A percentile compares a stretch with the other conserved stretches of the same genome.
phyloP scores from a whole-genome alignment of 306 rosid species.

The Lathyrus oleraceus region DNA sequence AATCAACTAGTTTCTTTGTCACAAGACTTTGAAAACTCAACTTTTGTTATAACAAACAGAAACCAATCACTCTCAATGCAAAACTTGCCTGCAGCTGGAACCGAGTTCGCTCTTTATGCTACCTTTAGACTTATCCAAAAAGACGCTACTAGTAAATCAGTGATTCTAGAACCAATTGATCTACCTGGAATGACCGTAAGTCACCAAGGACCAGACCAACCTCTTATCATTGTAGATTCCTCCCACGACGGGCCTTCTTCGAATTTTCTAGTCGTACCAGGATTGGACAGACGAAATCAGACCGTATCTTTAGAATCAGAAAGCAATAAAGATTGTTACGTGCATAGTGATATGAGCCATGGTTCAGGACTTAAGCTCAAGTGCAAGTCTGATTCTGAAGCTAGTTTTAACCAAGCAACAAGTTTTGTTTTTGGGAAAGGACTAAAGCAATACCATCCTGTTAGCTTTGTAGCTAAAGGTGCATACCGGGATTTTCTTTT shows the following conservation, averaged over 20 bases:
- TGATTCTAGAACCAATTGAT: conserved; percentile 68
- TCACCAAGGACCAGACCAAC: conserved; percentile 48
- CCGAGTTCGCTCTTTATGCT: conserved; percentile 48
- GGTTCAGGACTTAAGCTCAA: conserved; percentile 51
- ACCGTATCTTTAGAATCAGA: conserved; percentile 62
- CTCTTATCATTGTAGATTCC: conserved; percentile 49
- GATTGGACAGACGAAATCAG: conserved; percentile 62
- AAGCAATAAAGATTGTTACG: conserved; percentile 60
- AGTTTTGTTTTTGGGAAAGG: conserved; percentile 60
- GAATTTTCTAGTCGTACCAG: conserved; percentile 52
- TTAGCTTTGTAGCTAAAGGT: conserved; percentile 81
- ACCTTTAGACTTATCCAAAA: conserved; percentile 67
- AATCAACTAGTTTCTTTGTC: conserved; percentile 52
- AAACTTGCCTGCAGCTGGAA: conserved; percentile 50
- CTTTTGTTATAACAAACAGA: conserved; percentile 51
- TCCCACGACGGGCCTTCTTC: conserved; percentile 34
- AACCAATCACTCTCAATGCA: conserved; percentile 59
- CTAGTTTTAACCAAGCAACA: conserved; percentile 49
- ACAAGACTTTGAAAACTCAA: conserved; percentile 45
- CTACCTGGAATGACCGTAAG: conserved; percentile 68
- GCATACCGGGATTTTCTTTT: conserved; percentile 58
- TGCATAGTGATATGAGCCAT: conserved; percentile 39
- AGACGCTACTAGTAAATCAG: conserved; percentile 42
- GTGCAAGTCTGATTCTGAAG: conserved; percentile 45
- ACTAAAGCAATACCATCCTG: conserved; percentile 59